phyloP scores from a whole-genome alignment of 2,329 filamentous ascomycete genomes.

The Fusarium beomiforme region DNA sequence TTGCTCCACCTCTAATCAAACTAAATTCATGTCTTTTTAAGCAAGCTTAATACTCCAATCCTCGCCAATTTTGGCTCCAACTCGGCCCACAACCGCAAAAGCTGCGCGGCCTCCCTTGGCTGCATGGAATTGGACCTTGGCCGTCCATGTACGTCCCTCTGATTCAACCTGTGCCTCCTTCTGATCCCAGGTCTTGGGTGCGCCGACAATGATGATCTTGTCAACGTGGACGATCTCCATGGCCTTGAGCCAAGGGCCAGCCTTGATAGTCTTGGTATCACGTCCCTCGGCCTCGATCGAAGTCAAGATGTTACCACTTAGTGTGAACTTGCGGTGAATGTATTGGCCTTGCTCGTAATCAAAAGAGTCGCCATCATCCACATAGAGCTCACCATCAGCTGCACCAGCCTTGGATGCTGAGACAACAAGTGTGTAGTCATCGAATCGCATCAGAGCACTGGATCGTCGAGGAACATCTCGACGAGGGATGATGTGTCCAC shows the following conservation, averaged over 20 bases:
- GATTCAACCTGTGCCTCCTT: constrained; percentile 66
- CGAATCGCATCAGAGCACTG: constrained; percentile 88
- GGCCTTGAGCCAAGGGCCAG: constrained; percentile 79
- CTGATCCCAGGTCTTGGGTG: constrained; percentile 76
- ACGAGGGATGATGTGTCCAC: constrained; percentile 90
- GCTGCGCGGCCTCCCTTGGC: constrained; percentile 59
- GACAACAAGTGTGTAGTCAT: constrained; percentile 93
- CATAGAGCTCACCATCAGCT: constrained; percentile 85
- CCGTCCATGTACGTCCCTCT: constrained; percentile 63
- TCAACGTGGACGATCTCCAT: constrained; percentile 85
- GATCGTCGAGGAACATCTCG: constrained; percentile 89
- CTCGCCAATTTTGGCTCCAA: constrained; percentile 61
- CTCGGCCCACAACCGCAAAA: constrained; percentile 63
- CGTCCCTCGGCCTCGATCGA: constrained; percentile 74
- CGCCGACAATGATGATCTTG: constrained; percentile 85
- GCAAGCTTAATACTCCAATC: constrained; percentile 61
- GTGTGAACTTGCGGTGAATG: constrained; percentile 84
- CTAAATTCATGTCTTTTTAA: constrained; percentile 22
- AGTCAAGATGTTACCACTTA: constrained; percentile 68
- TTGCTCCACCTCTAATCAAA: constrained; percentile 32
- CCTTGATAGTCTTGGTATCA: constrained; percentile 60
- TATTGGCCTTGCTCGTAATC: constrained; percentile 87
- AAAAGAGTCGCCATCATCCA: constrained; percentile 94
- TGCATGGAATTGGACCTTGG: constrained; percentile 68
- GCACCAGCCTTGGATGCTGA: constrained; percentile 65